A percentile compares a stretch with the other conserved stretches of the same genome.
Conservation (phyloP, 2,329 filamentous ascomycete species). For the Pyrenophora tritici-repentis region DNA sequence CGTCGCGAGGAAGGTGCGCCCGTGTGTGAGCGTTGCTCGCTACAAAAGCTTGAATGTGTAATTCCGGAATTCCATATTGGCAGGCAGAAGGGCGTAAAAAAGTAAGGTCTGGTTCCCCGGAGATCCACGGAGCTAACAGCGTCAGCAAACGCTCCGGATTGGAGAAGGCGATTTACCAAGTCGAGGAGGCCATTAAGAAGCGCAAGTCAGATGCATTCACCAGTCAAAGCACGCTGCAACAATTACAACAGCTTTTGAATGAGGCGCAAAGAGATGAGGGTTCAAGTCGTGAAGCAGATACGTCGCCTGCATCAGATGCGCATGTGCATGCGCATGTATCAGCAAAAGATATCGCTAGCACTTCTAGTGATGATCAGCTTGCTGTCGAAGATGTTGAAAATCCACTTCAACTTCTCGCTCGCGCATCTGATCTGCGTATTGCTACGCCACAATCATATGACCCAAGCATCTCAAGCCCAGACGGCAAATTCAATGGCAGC, state of each 20-base stretch:
- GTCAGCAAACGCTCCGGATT: constrained; percentile 72
- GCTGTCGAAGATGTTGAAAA: constrained; percentile 76
- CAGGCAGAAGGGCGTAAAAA: constrained; percentile 76
- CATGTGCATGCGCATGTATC: neutral
- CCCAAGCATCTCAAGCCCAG: constrained; percentile 33
- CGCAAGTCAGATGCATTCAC: constrained; percentile 33
- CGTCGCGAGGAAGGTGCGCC: constrained; percentile 55
- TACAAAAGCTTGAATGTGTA: constrained; percentile 65
- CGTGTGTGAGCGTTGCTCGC: constrained; percentile 65
- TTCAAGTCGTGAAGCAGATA: neutral
- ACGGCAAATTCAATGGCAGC: constrained; percentile 33
- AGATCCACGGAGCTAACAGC: constrained; percentile 8
- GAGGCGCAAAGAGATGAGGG: constrained; percentile 50
- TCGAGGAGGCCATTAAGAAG: constrained; percentile 65
- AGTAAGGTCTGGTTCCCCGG: constrained; percentile 55
- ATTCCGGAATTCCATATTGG: constrained; percentile 72
- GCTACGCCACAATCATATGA: constrained; percentile 46
- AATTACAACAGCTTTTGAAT: constrained; percentile 57
- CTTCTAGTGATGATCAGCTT: constrained; percentile 51
- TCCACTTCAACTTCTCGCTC: constrained; percentile 72
- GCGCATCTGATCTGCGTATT: constrained; percentile 71
- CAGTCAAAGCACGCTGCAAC: constrained; percentile 32
- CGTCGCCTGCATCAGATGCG: constrained; percentile 5
- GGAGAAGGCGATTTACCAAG: constrained; percentile 74
- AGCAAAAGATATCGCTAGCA: constrained; percentile 35